Evolutionary conservation across 306 rosid species (phyloP), one percentile per base, ranked within the genome.

Genomic region (Castanospermum australe): DNA sequence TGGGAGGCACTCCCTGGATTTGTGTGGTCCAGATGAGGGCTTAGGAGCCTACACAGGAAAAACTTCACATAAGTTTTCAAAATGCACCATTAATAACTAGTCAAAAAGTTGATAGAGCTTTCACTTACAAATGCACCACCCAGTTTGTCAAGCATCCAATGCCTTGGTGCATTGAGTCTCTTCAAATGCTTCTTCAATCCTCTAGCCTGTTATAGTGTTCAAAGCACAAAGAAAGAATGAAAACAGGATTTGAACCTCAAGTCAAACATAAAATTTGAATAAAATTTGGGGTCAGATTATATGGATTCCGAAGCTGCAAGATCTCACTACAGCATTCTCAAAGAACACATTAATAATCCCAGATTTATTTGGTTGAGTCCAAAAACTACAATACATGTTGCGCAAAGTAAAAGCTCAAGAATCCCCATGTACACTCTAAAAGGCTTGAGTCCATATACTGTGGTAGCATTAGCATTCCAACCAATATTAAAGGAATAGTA

Each of bases 21-120:
- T 91, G 88, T 93, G 98, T 11, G 98, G 98, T 67, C 98, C 98
- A 39, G 97, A 93, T 11, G 98, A 91, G 12, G 98, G 98, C 67
- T 93, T 93, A 18, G 98, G 98, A 15, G 98, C 97, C 97, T 87
- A 22, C 0, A 47, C 13, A 48, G n/a, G 3, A 24, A 1, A 15
- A 36, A n/a, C 10, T 17, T 9, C 39, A 55, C 12, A 24, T 70
- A 44, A 70, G 56, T 4, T 12, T 14, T 2, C 1, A 0, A 28
- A 69, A 76, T 10, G 15, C 8, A 7, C 50, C 24, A 0, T 8
- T 8, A 0, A 22, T 13, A 56, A 12, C 20, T 1, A 2, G 1
- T 6, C 2, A 51, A 28, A 28, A 39, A 6, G 18, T 6, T 1
- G 2, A 2, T 33, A n/a, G n/a, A 76, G 33, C 0, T 8, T 35